These are phyloP conservation scores for Coffea canephora DNA, from an alignment of 257 asterid genomes.

Conservation along the genomic window DNA sequence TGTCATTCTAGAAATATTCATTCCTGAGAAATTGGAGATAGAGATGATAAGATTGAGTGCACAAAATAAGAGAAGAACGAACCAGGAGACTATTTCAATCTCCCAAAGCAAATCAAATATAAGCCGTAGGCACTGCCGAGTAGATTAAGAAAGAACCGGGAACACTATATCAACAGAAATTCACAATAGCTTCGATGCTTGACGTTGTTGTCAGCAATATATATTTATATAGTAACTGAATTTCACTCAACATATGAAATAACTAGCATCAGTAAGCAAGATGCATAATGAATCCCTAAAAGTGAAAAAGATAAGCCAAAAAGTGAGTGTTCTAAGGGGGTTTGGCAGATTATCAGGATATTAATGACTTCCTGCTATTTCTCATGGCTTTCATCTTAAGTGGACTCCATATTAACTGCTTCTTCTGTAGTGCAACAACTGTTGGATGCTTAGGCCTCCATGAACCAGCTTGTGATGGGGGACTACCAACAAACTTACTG, in stretches of 20 bases:
- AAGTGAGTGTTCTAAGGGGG: background rate
- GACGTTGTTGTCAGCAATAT: background rate
- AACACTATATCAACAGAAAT: background rate
- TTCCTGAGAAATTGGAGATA: too few relatives aligned
- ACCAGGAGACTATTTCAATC: background rate
- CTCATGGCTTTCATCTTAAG: constrained; percentile 30
- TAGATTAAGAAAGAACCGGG: background rate
- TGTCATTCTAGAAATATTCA: too few relatives aligned
- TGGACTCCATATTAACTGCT: constrained; percentile 48
- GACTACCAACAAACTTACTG: constrained; percentile 57
- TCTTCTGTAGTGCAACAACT: constrained; percentile 40
- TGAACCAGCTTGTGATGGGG: constrained; percentile 45
- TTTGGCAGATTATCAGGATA: constrained; percentile 16
- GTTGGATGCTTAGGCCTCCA: constrained; percentile 51
- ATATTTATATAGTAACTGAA: background rate
- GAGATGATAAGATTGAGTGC: too few relatives aligned
- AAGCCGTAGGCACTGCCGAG: background rate
- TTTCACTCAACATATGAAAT: background rate
- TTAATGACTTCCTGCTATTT: constrained; percentile 29
- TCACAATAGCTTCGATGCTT: background rate
- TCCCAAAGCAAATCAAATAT: background rate
- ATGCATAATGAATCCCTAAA: constrained; percentile 1
- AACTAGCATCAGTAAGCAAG: constrained; percentile 16
- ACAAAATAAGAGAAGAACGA: too few relatives aligned
- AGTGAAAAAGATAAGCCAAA: background rate